Percentiles rank a stretch among this genome's conserved stretches.
phyloP scores from a whole-genome alignment of 2,329 filamentous ascomycete genomes.

The Trichoderma cornu-damae region DNA sequence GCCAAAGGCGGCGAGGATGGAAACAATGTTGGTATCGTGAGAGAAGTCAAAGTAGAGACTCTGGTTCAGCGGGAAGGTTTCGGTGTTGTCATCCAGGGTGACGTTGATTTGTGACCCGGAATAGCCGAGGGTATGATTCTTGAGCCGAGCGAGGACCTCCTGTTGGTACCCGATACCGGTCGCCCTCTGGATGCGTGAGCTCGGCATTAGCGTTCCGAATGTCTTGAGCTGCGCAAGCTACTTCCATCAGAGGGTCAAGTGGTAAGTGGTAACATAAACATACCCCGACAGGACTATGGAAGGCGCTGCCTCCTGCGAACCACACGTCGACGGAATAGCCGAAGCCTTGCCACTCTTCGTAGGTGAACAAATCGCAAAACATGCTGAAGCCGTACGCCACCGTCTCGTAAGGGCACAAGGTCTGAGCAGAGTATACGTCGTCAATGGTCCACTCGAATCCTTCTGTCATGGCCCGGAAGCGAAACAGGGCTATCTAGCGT shows the following conservation, averaged over 20 bases:
- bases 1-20: conserved; percentile 66
- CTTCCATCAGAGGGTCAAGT: neutral
- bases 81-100: conserved; percentile 62
- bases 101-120: conserved; percentile 59
- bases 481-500: conserved; percentile 46
- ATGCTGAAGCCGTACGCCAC: conserved; percentile 69
- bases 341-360: conserved; percentile 67
- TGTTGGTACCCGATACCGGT: conserved; percentile 70
- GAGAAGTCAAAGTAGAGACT: conserved; percentile 71
- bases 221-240: neutral
- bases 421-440: conserved; percentile 64
- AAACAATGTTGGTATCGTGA: conserved; percentile 70
- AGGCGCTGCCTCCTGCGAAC: conserved; percentile 58
- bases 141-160: conserved; percentile 65
- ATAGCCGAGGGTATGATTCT: conserved; percentile 59
- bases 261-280: too few relatives aligned
- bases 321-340: conserved; percentile 65
- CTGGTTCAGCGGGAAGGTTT: conserved; percentile 70
- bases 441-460: conserved; percentile 58
- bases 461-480: conserved; percentile 52
- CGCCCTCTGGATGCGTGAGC: conserved; percentile 45
- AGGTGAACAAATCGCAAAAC: conserved; percentile 71
- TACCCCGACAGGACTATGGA: conserved; percentile 59
- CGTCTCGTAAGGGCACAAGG: conserved; percentile 71
- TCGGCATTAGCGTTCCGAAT: neutral